A percentile compares a stretch with the other conserved stretches of the same genome.
phyloP scores from a whole-genome alignment of 2,329 filamentous ascomycete species.

The Penicillium verrucosum region DNA sequence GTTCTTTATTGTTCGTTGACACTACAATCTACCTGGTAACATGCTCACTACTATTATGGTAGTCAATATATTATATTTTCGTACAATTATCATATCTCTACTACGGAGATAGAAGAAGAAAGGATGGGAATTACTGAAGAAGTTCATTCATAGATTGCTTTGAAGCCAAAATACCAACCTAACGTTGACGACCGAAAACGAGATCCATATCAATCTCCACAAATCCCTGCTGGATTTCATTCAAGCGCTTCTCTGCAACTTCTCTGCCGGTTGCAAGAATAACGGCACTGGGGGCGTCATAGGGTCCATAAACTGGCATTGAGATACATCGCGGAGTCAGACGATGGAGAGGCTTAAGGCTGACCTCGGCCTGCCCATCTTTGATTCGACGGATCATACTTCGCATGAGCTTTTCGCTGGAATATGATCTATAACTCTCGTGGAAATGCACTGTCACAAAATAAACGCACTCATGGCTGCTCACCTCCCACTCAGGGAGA shows the following conservation, averaged over 20 bases:
- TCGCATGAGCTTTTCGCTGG: neutral
- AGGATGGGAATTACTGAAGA: too few species aligned
- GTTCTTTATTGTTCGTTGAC: neutral
- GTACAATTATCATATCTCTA: neutral
- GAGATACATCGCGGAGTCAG: neutral
- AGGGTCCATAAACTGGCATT: conserved; percentile 1
- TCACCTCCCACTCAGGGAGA: neutral
- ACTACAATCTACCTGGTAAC: neutral
- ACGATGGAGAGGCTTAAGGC: neutral
- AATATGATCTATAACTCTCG: neutral
- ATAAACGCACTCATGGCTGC: neutral
- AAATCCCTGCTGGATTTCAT: neutral
- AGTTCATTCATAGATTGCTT: too few species aligned
- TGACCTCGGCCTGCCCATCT: neutral
- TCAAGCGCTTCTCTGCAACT: neutral
- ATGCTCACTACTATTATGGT: neutral
- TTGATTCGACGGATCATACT: neutral
- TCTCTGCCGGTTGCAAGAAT: neutral
- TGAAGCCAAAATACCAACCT: neutral
- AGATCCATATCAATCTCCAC: neutral
- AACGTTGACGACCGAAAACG: neutral
- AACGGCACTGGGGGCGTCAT: neutral
- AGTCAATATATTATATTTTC: neutral
- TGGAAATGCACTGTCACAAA: neutral
- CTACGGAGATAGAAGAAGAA: neutral